Evolutionary conservation across 2,329 filamentous ascomycete species (phyloP), one percentile per base, ranked within the genome.

Genomic region (Trichoderma sp.): DNA sequence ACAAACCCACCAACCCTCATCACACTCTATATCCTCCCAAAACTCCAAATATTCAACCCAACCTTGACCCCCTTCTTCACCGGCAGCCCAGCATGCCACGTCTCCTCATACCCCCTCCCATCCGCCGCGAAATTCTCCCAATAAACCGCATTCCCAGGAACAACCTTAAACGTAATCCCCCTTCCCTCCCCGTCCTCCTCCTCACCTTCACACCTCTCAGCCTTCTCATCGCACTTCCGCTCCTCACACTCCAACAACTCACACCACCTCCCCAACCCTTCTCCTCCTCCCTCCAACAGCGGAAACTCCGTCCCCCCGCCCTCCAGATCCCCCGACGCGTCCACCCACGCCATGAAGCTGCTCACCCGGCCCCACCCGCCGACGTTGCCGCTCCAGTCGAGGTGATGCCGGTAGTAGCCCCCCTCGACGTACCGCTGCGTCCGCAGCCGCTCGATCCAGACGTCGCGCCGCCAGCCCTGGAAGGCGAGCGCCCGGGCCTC

Each of bases 41-140:
- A 84, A 67, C 81, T 84, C 83, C 83, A 85, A 59, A 86, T 84
- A 67, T 86, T 85, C 70, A 86, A 66, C 3, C 83, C 83, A 64
- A 85, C 79, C 72, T 85, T 86, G 63, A 76, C 77, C 9, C 83
- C 83, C 64, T 78, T 75, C 44, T 70, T 74, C 12, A 86, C 83
- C 1, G 81, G 80, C 68, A 85, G 66, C 1, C 82, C 82, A 45
- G 82, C 82, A 71, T 86, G 83, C 82, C 82, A 85, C 39, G 82
- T 82, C 74, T 84, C 82, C 19, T 82, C 77, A 68, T 80, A 84
- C 0, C 82, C 82, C 63, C 78, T 76, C 3, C 83, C 81, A 66
- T 84, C 81, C 0, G 81, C 75, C 10, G 77, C 76, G 69, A 85
- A 85, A 70, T 86, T 86, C 72, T 85, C 83, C 83, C 83, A 86